Conservation (phyloP, 1,284 basidiomycete genomes). For the Blastosporella zonata region DNA sequence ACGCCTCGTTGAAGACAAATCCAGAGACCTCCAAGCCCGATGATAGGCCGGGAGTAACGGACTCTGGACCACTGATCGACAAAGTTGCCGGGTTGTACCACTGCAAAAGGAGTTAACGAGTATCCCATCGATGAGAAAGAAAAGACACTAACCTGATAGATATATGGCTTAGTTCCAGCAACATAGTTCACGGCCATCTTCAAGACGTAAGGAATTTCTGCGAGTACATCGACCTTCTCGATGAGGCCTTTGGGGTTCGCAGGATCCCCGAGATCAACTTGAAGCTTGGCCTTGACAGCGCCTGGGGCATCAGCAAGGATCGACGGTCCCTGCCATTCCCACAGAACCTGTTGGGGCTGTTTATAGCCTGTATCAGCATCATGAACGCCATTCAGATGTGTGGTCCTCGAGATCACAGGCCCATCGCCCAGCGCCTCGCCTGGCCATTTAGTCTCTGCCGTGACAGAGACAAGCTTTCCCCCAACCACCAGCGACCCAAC, state of each 20-base stretch:
- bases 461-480: slow-evolving; percentile 73
- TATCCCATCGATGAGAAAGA: not conserved
- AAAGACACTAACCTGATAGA: slow-evolving; percentile 72
- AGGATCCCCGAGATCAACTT: slow-evolving; percentile 56
- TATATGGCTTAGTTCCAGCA: slow-evolving; percentile 88
- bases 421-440: slow-evolving; percentile 48
- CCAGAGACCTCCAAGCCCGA: slow-evolving; percentile 63
- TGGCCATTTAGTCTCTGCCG: slow-evolving; percentile 67
- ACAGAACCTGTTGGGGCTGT: slow-evolving; percentile 71
- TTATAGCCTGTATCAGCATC: slow-evolving; percentile 84
- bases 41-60: slow-evolving; percentile 33
- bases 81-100: slow-evolving; percentile 80
- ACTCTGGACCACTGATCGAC: slow-evolving; percentile 61
- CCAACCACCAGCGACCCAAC: slow-evolving; percentile 82
- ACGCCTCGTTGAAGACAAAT: slow-evolving; percentile 81
- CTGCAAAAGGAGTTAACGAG: slow-evolving; percentile 39
- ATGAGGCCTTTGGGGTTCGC: slow-evolving; percentile 74
- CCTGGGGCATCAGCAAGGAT: slow-evolving; percentile 53
- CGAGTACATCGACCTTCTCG: slow-evolving; percentile 96
- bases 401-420: slow-evolving; percentile 60
- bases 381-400: slow-evolving; percentile 59
- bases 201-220: slow-evolving; percentile 91
- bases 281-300: slow-evolving; percentile 51
- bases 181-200: slow-evolving; percentile 90
- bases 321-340: slow-evolving; percentile 77